Evolutionary conservation across 768 basidiomycete genomes (phyloP), one percentile per base, ranked within the genome.

Genomic region (Leucosporidium scottii): DNA sequence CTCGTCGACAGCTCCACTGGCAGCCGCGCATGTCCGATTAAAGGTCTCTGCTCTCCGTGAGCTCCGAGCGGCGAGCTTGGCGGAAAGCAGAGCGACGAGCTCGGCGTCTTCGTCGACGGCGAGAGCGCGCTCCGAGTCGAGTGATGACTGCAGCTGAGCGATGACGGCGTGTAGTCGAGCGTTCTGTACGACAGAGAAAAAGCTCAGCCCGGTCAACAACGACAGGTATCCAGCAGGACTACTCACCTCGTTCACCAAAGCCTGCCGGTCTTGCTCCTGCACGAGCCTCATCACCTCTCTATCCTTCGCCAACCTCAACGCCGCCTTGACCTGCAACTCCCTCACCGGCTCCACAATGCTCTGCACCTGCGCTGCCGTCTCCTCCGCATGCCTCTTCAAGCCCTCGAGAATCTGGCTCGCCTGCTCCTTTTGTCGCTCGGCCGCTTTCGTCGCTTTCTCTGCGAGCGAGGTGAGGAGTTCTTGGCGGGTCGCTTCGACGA

Each of bases 401-500:
- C 30, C 58, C 60, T 6, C 49, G 10, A 61, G 9, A 7, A 48
- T 28, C 25, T 48, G 25, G 3, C 20, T 4, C 28, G 21, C 8
- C 28, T 59, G 34, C 47, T 27, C 48, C 12, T 17, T 10, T 44
- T 70, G 61, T 34, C 49, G 47, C 50, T 18, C 12, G 39, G 39
- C 53, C 15, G 59, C 36, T 1, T 13, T 1, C 0, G 4, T 36
- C 0, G 25, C n/a, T 7, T 36, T n/a, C 20, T 21, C 23, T 7
- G 8, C 4, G 18, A 71, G n/a, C 23, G 6, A 13, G 8, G 7
- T 13, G 13, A 39, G 28, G n/a, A 71, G 50, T 8, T 8, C 17
- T 13, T 21, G 2, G 23, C 66, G 67, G 9, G 56, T 59, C 7
- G 27, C n/a, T 10, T 70, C 71, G 57, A 74, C 56, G 31, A 68